Evolutionary conservation across 2,329 filamentous ascomycete genomes (phyloP), one percentile per base, ranked within the genome.

Genomic region (Fusarium pininemorale): DNA sequence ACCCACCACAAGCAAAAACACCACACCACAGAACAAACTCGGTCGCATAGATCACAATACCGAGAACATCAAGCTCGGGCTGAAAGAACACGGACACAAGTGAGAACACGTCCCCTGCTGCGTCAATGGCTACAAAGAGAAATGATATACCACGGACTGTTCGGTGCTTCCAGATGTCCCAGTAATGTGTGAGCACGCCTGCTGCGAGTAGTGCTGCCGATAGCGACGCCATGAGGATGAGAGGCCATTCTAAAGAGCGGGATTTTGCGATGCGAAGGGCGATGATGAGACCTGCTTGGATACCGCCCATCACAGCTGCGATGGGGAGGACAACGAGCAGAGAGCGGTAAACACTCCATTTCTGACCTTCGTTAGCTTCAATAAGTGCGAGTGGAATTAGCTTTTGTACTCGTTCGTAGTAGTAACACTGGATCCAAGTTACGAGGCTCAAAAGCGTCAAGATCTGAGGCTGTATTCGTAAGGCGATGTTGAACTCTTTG

Each of bases 141-240:
- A 94, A 93, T 2, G 91, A 93, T 44, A 94, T 93, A 13, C 92
- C 91, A 20, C 90, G 85, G 4, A 93, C 91, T 0, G 91, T 92
- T 12, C 89, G 86, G 73, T 92, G 88, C 5, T 85, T 78, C 76
- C 89, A 93, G 28, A 94, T 93, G 70, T 94, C 91, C 84, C 87
- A 89, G 75, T 93, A 94, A 78, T 94, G 91, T 5, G 89, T 83
- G 13, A 93, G 81, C 0, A 94, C 92, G 0, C 92, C 92, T 3
- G 89, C 86, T 3, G 90, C 90, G 3, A 94, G 86, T 6, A 94
- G 83, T 2, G 85, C 79, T 0, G 91, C 91, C 0, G 91, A 91
- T 2, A 93, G 79, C 1, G 90, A 87, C 4, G 91, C 91, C 91
- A 93, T 93, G 2, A 93, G 73, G 0, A 86, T 91, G 53, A 89